Base-by-base conservation (phyloP, 2,329 filamentous ascomycete species). In the Harringtonia lauricola region DNA sequence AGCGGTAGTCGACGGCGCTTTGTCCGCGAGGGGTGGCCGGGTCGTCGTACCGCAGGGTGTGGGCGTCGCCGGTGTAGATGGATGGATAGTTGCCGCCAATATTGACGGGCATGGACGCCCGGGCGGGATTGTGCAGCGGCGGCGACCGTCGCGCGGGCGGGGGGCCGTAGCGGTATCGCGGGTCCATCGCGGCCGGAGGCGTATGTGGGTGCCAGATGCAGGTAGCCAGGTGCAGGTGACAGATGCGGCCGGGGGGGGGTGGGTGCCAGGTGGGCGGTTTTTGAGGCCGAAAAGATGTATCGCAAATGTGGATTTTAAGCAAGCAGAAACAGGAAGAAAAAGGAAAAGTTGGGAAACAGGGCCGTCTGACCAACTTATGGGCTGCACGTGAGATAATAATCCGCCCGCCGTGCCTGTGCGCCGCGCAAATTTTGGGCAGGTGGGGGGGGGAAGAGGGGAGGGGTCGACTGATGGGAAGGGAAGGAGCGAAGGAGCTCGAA, bases 61-160 rank as follows among this genome's bases (percentile, higher is more conserved):
- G 72, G 43, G 71, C 61, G 51, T 76, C 73, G 45, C 66, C 66
- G 41, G 63, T 62, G 47, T 72, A 72, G 47, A 63, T 55, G 44
- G 65, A 28, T 5, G 44, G 12, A 33, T 50, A 63, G 53, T 61
- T 66, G 56, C 70, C 68, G 31, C 65, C 65, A 41, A 74, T 59
- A 55, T 64, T 66, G 38, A 66, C 62, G 6, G 73, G 72, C 54
- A 76, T 57, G 17, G 71, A 74, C 29, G 69, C 59, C 44, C 72
- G 66, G 47, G 67, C 70, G 31, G 71, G 69, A 51, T 67, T 70
- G 53, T 53, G 43, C 13, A 52, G 57, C 3, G 59, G 58, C 48
- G 64, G 64, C 46, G 72, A 67, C 47, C 69, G 64, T 42, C 64
- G 62, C 47, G 65, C 58, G 12, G 47, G 28, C 2, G 39, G 28